Percentiles rank a stretch among this genome's conserved stretches.
These are phyloP conservation scores for Syncephalastrum contaminatum DNA, from an alignment of 371 early-diverging fungal genomes.

Conservation along the genomic window DNA sequence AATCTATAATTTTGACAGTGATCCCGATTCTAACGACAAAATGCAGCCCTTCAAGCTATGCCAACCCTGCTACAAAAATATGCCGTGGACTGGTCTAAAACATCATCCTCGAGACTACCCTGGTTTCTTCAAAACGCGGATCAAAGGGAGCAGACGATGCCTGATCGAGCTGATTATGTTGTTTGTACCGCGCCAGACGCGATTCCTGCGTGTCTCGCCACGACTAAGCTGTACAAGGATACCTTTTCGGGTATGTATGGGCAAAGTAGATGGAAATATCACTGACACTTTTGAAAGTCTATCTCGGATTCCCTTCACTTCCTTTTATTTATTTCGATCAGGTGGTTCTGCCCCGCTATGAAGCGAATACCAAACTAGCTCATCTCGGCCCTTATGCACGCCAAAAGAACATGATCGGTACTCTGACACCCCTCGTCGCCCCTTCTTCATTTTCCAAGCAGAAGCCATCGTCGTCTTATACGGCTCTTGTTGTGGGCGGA, in stretches of 20 bases:
- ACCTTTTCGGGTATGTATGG: slow-evolving; percentile 25
- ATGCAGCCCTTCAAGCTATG: slow-evolving; percentile 10
- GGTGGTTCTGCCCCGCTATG: slow-evolving; percentile 42
- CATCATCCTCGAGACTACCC: slow-evolving; percentile 12
- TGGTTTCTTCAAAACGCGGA: slow-evolving; percentile 32
- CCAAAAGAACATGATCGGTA: slow-evolving; percentile 43
- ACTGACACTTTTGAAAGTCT: slow-evolving; percentile 20
- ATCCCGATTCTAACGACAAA: too few relatives aligned
- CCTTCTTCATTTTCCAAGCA: too few relatives aligned
- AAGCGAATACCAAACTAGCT: slow-evolving; percentile 45
- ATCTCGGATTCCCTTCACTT: slow-evolving; percentile 40
- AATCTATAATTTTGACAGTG: background rate
- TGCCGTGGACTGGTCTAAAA: slow-evolving; percentile 16
- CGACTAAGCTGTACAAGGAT: slow-evolving; percentile 13
- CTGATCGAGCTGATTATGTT: slow-evolving; percentile 32
- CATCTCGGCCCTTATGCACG: slow-evolving; percentile 41
- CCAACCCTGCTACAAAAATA: slow-evolving; percentile 18
- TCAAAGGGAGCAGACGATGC: slow-evolving; percentile 1
- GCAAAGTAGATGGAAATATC: background rate
- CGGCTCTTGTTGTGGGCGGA: slow-evolving; percentile 38
- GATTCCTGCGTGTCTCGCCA: slow-evolving; percentile 33
- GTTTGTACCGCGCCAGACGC: slow-evolving; percentile 34
- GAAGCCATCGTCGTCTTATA: background rate
- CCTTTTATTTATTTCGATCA: slow-evolving; percentile 49
- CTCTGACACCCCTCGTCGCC: slow-evolving; percentile 3